Evolutionary conservation across 768 basidiomycete species (phyloP), one percentile per base, ranked within the genome.

Genomic region (Tephrocybe sp.): DNA sequence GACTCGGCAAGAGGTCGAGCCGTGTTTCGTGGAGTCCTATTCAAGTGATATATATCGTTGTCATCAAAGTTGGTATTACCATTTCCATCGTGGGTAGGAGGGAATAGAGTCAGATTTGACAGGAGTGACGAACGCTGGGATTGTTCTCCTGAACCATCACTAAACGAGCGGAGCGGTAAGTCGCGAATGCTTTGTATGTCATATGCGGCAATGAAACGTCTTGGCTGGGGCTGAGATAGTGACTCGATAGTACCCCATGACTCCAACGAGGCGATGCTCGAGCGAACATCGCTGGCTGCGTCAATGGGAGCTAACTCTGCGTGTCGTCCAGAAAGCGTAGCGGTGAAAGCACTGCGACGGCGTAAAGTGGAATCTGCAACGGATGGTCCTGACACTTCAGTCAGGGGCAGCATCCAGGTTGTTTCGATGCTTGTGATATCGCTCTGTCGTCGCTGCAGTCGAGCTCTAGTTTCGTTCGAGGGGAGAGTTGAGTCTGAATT

Each of bases 181-280:
- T 56, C 55, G n/a, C 48, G 38, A 25, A 53, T 40, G 21, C 51
- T 53, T 2, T 21, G 9, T 3, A 56, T 37, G 15, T 53, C 35
- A 26, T 49, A 30, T 8, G 40, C 48, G 18, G 47, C 24, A 8
- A 32, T 38, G 24, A 56, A 56, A 21, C 35, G 51, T 16, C 4
- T 27, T 13, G n/a, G 22, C 18, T 27, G 44, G 32, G 8, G 41
- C 34, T 3, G 34, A 44, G 7, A 34, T 35, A 9, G 28, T 40
- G 15, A 5, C 32, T 53, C 15, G 11, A 56, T 25, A n/a, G 55
- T 56, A n/a, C 55, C 55, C 55, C 55, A 56, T 13, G 55, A 56
- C 2, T 43, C 34, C 25, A 34, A 31, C 28, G 51, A 42, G 18
- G 3, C 19, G 9, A 35, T 9, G 31, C 49, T 55, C 27, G 31